A percentile compares a stretch with the other conserved stretches of the same genome.
Conservation (phyloP, 352 stramenopile genomes). For the Aphanomyces invadans region DNA sequence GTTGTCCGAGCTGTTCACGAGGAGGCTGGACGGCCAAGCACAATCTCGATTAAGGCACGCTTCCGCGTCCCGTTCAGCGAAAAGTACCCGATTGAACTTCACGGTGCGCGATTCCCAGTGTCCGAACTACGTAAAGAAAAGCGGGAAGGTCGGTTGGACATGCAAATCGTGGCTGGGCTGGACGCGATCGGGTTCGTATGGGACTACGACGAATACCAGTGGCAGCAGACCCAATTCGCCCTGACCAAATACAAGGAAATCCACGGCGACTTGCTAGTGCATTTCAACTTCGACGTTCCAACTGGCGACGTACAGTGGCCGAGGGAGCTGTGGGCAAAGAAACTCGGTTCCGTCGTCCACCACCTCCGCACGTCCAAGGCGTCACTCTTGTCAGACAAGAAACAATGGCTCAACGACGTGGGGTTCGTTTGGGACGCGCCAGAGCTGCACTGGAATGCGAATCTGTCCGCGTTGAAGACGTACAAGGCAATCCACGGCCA, state of each 20-base stretch:
- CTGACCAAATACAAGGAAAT: constrained; percentile 6
- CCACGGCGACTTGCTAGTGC: constrained; percentile 9
- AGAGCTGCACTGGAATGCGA: constrained; percentile 18
- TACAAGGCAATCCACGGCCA: not conserved
- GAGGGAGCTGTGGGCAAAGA: not conserved
- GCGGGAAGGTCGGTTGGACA: not conserved
- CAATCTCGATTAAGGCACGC: not conserved
- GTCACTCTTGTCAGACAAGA: not conserved
- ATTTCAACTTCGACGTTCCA: constrained; percentile 6
- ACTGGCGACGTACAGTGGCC: not conserved
- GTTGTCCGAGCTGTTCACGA: not conserved
- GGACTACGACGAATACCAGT: constrained; percentile 33
- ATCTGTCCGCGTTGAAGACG: not conserved
- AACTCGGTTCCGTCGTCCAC: constrained; percentile 10
- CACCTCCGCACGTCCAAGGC: not conserved
- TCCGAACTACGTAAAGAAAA: not conserved
- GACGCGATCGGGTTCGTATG: constrained; percentile 65
- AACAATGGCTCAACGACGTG: not conserved
- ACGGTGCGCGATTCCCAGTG: not conserved
- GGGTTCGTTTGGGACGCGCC: constrained; percentile 22
- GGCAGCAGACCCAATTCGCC: not conserved
- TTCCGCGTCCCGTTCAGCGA: not conserved
- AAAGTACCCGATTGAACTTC: not conserved
- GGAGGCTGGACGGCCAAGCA: not conserved
- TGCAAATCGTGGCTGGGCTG: constrained; percentile 28